Conservation (phyloP, 2,329 filamentous ascomycete genomes). For the Eutypa lata region DNA sequence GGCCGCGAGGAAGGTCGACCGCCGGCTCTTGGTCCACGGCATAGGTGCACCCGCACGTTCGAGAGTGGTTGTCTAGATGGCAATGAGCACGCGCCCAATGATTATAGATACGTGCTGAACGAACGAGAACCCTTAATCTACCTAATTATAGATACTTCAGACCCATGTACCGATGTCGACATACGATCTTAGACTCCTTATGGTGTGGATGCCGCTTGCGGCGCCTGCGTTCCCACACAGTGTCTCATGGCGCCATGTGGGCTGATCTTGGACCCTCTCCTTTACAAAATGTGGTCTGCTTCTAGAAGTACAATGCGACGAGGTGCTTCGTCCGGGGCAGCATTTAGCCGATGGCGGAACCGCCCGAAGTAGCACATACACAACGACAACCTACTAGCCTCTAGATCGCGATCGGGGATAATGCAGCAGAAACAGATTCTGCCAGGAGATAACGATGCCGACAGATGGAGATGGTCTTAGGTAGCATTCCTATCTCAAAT, state of each 20-base stretch:
- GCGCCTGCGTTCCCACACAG: too few species aligned
- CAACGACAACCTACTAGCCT: too few species aligned
- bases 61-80: slow-evolving; percentile 48
- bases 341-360: slow-evolving; percentile 11
- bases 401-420: too few species aligned
- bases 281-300: slow-evolving; percentile 60
- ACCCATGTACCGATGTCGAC: slow-evolving; percentile 57
- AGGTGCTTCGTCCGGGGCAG: too few species aligned
- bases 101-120: slow-evolving; percentile 7
- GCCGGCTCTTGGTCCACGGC: slow-evolving; percentile 74
- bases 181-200: slow-evolving; percentile 65
- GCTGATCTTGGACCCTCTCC: slow-evolving; percentile 56
- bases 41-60: slow-evolving; percentile 74
- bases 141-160: too few species aligned
- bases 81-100: slow-evolving; percentile 63
- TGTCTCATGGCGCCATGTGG: slow-evolving; percentile 64
- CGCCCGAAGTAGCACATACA: slow-evolving; percentile 12
- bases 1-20: slow-evolving; percentile 67
- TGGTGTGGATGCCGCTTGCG: slow-evolving; percentile 61
- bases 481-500: too few species aligned
- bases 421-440: too few species aligned
- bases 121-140: too few species aligned
- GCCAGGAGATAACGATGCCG: too few species aligned
- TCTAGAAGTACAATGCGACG: too few species aligned
- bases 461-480: too few species aligned